Conservation (phyloP, 2,329 filamentous ascomycete species). For the Mycosphaerella sp. region DNA sequence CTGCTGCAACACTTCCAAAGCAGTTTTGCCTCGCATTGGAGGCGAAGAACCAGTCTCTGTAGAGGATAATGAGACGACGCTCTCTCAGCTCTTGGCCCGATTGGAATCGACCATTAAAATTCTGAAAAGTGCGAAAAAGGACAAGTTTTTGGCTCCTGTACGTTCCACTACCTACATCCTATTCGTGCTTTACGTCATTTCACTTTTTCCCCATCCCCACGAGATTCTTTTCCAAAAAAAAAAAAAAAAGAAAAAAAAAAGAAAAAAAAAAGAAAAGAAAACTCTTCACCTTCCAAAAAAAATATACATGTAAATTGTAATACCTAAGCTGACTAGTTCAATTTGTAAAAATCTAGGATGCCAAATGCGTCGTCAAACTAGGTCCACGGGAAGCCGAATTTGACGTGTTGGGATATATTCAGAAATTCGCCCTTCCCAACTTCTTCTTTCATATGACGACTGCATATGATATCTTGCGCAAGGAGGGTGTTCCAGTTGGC, state of each 20-base stretch:
- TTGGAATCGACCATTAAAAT: constrained; percentile 26
- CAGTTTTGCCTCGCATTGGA: constrained; percentile 26
- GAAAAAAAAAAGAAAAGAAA: no score
- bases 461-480: constrained; percentile 55
- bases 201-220: no score
- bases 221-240: no score
- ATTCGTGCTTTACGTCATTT: no score
- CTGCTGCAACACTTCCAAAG: constrained; percentile 40
- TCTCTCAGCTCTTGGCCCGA: constrained; percentile 44
- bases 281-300: no score
- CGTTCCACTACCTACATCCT: no score
- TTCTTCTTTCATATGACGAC: constrained; percentile 58
- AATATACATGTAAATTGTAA: no score
- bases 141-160: constrained; percentile 36
- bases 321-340: no score
- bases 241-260: no score
- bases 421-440: constrained; percentile 51
- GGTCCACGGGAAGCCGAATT: constrained; percentile 29
- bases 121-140: constrained; percentile 11
- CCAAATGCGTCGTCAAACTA: not conserved
- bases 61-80: constrained; percentile 39
- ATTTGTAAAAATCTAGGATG: not conserved
- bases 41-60: constrained; percentile 34
- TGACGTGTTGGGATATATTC: constrained; percentile 40
- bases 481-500: constrained; percentile 55